Base-by-base conservation (phyloP, 2,329 filamentous ascomycete species). In the Microdochium paspali region DNA sequence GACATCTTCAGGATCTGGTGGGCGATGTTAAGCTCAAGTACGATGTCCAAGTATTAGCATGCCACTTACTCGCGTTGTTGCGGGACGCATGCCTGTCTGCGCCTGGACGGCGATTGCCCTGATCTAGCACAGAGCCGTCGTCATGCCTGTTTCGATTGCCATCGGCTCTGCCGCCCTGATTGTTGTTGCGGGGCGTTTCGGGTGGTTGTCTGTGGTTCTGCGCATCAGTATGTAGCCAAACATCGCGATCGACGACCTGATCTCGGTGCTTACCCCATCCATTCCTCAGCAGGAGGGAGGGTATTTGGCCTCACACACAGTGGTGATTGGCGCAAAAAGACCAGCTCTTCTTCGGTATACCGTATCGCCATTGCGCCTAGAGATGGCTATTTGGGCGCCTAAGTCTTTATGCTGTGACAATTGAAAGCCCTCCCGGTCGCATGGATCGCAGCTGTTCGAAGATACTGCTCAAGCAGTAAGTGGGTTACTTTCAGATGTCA, bases 271-370 rank as follows among this genome's bases (percentile, higher is more conserved):
- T 74, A 95, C 86, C 91, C 90, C 89, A 96, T 95, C 90, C 90
- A 97, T 73, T 95, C 88, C 70, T 95, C 89, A 53, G 85, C 79
- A 24, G 89, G 85, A 54, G 90, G 90, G 43, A 96, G 76, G 53
- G 76, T 79, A 53, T 84, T 72, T 44, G 91, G 91, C 67, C 87
- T 94, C 57, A 77, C 72, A 61, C 90, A 90, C 65, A 95, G 74
- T 54, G 90, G 90, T 54, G 91, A 96, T 50, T 85, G 75, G 67
- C 84, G 80, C 59, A 97, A 73, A 64, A 77, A 75, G 58, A 89
- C 72, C 57, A 97, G 74, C 67, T 86, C 77, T 54, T 90, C 87
- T 66, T 79, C 74, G 52, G 85, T 78, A 66, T 96, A 96, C 72
- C 80, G 78, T 61, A 73, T 65, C 61, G 72, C 69, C 74, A 79